Percentiles rank a stretch among this genome's conserved stretches.
Conservation (phyloP, 1,284 basidiomycete genomes). For the Apiotrichum veenhuisii region DNA sequence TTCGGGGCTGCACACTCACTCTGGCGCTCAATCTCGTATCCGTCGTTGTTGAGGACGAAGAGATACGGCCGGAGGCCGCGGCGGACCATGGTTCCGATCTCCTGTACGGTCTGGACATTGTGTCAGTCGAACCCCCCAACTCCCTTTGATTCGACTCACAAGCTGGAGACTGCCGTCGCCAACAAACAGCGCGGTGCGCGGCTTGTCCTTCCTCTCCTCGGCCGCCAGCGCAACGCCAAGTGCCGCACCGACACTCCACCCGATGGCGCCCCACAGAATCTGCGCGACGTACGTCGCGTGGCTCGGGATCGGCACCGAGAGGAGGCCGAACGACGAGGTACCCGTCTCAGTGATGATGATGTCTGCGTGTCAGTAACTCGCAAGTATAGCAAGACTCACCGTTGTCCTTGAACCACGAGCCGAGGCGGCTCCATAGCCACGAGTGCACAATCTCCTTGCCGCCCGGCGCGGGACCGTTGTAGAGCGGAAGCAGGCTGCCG, state of each 20-base stretch:
- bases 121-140: too few species aligned
- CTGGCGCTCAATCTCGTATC: constrained; percentile 81
- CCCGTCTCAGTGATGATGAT: constrained; percentile 80
- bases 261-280: constrained; percentile 49
- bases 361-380: constrained; percentile 43
- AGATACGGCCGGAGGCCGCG: constrained; percentile 50
- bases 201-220: constrained; percentile 58
- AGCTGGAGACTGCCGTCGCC: constrained; percentile 60
- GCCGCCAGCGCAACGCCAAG: constrained; percentile 60
- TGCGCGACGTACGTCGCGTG: constrained; percentile 66
- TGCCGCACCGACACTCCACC: constrained; percentile 56
- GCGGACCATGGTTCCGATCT: constrained; percentile 54
- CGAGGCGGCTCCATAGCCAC: constrained; percentile 82
- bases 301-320: constrained; percentile 71
- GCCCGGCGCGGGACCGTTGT: constrained; percentile 21
- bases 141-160: too few species aligned
- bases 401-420: constrained; percentile 67
- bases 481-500: constrained; percentile 20
- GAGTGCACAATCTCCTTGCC: constrained; percentile 60
- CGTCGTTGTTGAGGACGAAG: constrained; percentile 72
- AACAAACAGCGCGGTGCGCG: constrained; percentile 75
- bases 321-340: constrained; percentile 63
- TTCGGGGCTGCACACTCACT: constrained; percentile 58
- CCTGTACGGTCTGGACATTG: constrained; percentile 46
- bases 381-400: constrained; percentile 41